A percentile compares a stretch with the other conserved stretches of the same genome.
Evolutionary conservation across 768 basidiomycete species (phyloP).

Genomic region (Plicaturopsis crispa): DNA sequence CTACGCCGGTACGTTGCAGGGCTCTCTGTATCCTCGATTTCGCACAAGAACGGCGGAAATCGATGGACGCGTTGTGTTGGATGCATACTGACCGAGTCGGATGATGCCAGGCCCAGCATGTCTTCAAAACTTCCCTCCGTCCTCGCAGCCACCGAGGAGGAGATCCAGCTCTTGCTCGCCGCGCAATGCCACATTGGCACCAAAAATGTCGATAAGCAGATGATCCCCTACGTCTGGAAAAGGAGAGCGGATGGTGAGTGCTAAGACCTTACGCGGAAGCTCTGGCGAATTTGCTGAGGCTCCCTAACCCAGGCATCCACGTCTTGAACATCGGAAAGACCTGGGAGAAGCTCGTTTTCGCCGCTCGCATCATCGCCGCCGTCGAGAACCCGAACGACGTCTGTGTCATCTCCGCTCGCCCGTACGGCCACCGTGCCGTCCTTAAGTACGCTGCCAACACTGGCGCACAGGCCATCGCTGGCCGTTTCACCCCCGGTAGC

Average conservation of each 20-base stretch:
- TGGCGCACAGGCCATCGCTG: conserved; percentile 97
- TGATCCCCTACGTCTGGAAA: conserved; percentile 98
- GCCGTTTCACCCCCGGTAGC: conserved; percentile 97
- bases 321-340: conserved; percentile 99
- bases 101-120: conserved; percentile 31
- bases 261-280: conserved; percentile 1
- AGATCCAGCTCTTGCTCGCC: conserved; percentile 90
- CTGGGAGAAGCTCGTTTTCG: conserved; percentile 98
- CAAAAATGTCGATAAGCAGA: conserved; percentile 99
- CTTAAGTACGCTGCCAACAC: conserved; percentile 98
- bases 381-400: conserved; percentile 98
- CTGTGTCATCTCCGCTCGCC: conserved; percentile 95
- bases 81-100: conserved; percentile 21
- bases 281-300: conserved; percentile 7
- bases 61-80: conserved; percentile 24
- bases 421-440: conserved; percentile 98
- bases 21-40: conserved; percentile 7
- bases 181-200: conserved; percentile 96
- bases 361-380: conserved; percentile 94
- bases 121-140: conserved; percentile 92
- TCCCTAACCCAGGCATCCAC: conserved; percentile 76
- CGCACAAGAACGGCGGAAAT: conserved; percentile 19
- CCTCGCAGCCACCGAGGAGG: conserved; percentile 93
- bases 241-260: conserved; percentile 85
- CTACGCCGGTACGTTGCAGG: conserved; percentile 30